Evolutionary conservation across 371 early-diverging fungal species (phyloP), one percentile per base, ranked within the genome.

Genomic region (Actinomortierella ambigua): DNA sequence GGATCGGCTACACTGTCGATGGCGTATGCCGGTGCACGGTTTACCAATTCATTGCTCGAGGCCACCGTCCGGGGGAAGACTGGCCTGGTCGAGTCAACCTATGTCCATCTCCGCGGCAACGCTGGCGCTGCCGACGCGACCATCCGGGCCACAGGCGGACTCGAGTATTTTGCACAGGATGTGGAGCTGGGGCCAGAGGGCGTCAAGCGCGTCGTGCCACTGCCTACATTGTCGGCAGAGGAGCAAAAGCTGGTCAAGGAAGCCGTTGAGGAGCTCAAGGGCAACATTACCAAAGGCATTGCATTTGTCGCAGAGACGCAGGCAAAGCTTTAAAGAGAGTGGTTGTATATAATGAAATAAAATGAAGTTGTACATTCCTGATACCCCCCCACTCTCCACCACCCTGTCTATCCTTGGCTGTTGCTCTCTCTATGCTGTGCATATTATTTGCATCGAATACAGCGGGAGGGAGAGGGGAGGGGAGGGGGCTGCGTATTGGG

Each of bases 1-100:
- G 99, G 99, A 62, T 95, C 95, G 50, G 98, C 99, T 43, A 99
- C 99, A 40, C 89, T 99, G 41, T 95, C 96, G 55, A 98, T 99
- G 99, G 99, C 99, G 20, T 95, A 83, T 71, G 98, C 99, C 50
- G 99, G 97, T 51, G 95, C 96, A 20, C 92, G 94, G 59, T 97
- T 99, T 80, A 92, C 94, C 61, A 88, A 87, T 82, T 87, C 95
- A 29, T 84, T 99, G 59, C 82, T 99, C 55, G 90, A 92, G 49
- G 99, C 97, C 52, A 77, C 85, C 46, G 90, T 93, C 23, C 82
- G 84, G 58, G 90, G 95, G 58, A 90, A 90, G 84, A 84, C 88
- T 63, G 94, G 93, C 59, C 80, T 97, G 59, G 82, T 90, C 57
- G 99, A 99, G 79, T 94, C 96, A 81, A 90, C 98, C 9, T 99